Percentiles rank a stretch among this genome's conserved stretches.
These are phyloP conservation scores for Deuterostichococcus epilithicus DNA, from an alignment of 139 green algal species.

Conservation along the genomic window DNA sequence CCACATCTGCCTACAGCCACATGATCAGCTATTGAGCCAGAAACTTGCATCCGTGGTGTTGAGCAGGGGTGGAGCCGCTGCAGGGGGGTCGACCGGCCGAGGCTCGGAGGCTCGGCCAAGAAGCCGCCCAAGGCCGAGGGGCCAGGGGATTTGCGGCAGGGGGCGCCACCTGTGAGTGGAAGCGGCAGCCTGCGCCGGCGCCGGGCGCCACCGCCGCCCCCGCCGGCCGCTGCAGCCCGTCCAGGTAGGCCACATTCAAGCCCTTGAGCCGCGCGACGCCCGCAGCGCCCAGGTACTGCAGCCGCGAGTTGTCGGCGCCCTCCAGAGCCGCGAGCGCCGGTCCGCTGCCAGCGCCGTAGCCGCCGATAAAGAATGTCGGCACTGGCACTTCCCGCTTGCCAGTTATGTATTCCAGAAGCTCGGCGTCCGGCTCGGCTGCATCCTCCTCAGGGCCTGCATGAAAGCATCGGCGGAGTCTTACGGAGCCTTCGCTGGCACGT, in stretches of 20 bases:
- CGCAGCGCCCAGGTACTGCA: conserved; percentile 56
- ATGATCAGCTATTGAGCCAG: too few species aligned
- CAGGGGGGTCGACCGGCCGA: too few species aligned
- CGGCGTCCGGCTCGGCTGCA: conserved; percentile 13
- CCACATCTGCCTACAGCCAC: conserved; percentile 49
- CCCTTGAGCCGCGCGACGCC: conserved; percentile 56
- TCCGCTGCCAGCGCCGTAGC: conserved; percentile 36
- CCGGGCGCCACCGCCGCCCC: neutral
- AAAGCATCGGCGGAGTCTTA: too few species aligned
- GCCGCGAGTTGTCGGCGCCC: conserved; percentile 10
- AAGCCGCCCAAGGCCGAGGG: too few species aligned
- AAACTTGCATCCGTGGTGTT: too few species aligned
- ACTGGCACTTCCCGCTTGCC: conserved; percentile 47
- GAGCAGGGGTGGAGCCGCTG: too few species aligned
- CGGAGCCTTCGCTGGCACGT: too few species aligned
- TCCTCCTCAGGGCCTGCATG: conserved; percentile 35
- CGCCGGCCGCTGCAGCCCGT: conserved; percentile 36
- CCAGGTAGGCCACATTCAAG: conserved; percentile 76
- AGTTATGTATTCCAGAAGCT: conserved; percentile 46
- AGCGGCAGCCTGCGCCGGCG: neutral
- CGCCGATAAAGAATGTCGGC: conserved; percentile 72
- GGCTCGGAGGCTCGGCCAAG: too few species aligned
- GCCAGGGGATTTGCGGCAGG: conserved; percentile 19
- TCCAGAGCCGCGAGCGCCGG: conserved; percentile 11
- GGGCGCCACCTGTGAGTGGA: neutral